These are phyloP conservation scores for Picea sitchensis DNA, from an alignment of 75 land plant species.

Conservation along the genomic window DNA sequence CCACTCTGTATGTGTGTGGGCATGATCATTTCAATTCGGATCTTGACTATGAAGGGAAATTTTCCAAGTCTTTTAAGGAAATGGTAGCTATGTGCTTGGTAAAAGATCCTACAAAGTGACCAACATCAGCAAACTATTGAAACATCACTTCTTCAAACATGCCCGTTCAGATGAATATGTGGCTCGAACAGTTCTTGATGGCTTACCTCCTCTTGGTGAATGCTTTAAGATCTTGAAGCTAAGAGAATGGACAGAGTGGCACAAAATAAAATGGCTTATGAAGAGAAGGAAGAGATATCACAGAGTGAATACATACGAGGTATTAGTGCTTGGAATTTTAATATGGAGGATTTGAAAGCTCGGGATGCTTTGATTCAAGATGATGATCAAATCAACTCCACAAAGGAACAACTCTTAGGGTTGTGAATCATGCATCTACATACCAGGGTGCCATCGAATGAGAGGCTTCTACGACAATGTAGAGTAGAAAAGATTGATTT, in stretches of 20 bases:
- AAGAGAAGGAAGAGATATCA: slow-evolving; percentile 67
- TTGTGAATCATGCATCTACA: no score
- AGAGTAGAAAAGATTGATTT: no score
- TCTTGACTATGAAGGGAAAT: no score
- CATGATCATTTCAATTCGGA: no score
- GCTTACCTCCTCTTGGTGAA: slow-evolving; percentile 83
- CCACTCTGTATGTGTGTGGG: no score
- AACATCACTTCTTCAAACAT: slow-evolving; percentile 16
- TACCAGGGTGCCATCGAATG: no score
- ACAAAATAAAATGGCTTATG: slow-evolving; percentile 81
- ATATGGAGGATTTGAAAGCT: slow-evolving; percentile 89
- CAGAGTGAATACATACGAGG: slow-evolving; percentile 95
- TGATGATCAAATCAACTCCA: slow-evolving; percentile 31
- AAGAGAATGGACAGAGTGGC: slow-evolving; percentile 68
- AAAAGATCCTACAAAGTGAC: slow-evolving; percentile 42
- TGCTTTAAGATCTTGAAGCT: slow-evolving; percentile 65
- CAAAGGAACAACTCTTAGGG: slow-evolving; percentile 9
- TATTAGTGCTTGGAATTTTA: slow-evolving; percentile 97
- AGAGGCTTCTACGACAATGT: no score
- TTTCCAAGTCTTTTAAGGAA: no score
- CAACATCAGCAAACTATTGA: slow-evolving; percentile 82
- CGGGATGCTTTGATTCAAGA: slow-evolving; percentile 93
- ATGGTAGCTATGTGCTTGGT: no score
- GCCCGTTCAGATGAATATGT: slow-evolving; percentile 70
- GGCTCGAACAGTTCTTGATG: slow-evolving; percentile 66